phyloP scores from a whole-genome alignment of 2,329 filamentous ascomycete species.

The Teratosphaeria epicoccoides region DNA sequence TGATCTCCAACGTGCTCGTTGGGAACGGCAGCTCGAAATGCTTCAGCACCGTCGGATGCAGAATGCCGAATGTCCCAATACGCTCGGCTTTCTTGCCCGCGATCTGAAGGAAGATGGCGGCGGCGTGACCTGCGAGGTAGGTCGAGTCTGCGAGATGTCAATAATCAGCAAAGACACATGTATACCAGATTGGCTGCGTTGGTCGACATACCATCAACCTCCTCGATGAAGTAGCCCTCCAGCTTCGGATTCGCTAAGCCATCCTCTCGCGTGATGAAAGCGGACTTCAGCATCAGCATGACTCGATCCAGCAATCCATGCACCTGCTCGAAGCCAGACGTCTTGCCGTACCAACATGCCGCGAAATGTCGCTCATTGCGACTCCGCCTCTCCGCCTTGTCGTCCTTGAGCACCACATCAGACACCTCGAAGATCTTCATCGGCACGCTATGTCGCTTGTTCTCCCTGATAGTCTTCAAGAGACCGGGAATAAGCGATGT shows the following conservation, averaged over 20 bases:
- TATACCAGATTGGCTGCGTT: not conserved
- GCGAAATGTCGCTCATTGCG: conserved; percentile 92
- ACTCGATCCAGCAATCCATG: conserved; percentile 88
- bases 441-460: conserved; percentile 77
- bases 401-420: conserved; percentile 86
- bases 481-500: conserved; percentile 78
- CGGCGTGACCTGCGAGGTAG: conserved; percentile 84
- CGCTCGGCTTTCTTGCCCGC: conserved; percentile 56
- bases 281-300: conserved; percentile 79
- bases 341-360: conserved; percentile 92
- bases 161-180: not conserved
- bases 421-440: conserved; percentile 89
- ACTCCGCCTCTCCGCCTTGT: conserved; percentile 67
- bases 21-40: conserved; percentile 91
- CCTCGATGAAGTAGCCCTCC: conserved; percentile 78
- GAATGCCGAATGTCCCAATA: conserved; percentile 84
- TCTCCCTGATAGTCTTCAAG: conserved; percentile 87
- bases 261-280: conserved; percentile 69
- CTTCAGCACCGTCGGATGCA: conserved; percentile 86
- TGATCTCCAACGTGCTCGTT: conserved; percentile 87
- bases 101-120: conserved; percentile 68
- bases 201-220: conserved; percentile 55
- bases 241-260: conserved; percentile 39
- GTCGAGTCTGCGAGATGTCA: conserved; percentile 41
- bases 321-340: conserved; percentile 86